A percentile compares a stretch with the other conserved stretches of the same genome.
phyloP scores from a whole-genome alignment of 768 basidiomycete genomes.

The Boletus fagicola region DNA sequence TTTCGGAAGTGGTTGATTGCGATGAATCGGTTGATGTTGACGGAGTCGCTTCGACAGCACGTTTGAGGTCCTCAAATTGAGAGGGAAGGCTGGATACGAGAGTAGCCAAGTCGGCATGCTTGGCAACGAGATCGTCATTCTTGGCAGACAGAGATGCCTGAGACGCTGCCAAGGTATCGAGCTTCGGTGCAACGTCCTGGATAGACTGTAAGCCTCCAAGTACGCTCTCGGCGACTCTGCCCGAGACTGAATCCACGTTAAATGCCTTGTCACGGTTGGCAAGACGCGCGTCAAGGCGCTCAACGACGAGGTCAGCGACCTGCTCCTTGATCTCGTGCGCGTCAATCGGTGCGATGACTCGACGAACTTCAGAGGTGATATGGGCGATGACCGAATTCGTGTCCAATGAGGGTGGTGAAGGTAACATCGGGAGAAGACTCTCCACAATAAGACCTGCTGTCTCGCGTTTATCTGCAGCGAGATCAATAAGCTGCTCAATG shows the following conservation, averaged over 20 bases:
- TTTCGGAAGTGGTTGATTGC: conserved; percentile 15
- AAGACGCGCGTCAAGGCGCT: conserved; percentile 77
- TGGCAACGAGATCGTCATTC: conserved; percentile 38
- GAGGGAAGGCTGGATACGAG: conserved; percentile 49
- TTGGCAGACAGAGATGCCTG: conserved; percentile 42
- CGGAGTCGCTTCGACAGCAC: conserved; percentile 39
- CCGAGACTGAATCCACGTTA: conserved; percentile 56
- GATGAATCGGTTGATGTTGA: conserved; percentile 19
- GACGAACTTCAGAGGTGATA: conserved; percentile 66
- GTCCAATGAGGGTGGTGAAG: conserved; percentile 45
- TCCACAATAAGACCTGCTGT: conserved; percentile 81
- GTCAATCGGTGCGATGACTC: conserved; percentile 72
- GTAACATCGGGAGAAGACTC: conserved; percentile 63
- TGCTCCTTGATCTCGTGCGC: conserved; percentile 87
- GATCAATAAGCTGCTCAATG: conserved; percentile 84
- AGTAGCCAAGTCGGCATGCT: conserved; percentile 40
- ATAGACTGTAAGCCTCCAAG: conserved; percentile 43
- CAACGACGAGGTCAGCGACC: conserved; percentile 84
- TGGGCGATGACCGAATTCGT: conserved; percentile 54
- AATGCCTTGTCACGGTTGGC: conserved; percentile 73
- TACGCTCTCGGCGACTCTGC: conserved; percentile 55
- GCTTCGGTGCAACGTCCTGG: conserved; percentile 37
- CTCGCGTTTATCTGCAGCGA: conserved; percentile 85
- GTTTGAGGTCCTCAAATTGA: conserved; percentile 44
- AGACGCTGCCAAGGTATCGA: conserved; percentile 42